These are phyloP conservation scores for Yarrowia divulgata DNA, from an alignment of 805 yeast species.

Conservation along the genomic window DNA sequence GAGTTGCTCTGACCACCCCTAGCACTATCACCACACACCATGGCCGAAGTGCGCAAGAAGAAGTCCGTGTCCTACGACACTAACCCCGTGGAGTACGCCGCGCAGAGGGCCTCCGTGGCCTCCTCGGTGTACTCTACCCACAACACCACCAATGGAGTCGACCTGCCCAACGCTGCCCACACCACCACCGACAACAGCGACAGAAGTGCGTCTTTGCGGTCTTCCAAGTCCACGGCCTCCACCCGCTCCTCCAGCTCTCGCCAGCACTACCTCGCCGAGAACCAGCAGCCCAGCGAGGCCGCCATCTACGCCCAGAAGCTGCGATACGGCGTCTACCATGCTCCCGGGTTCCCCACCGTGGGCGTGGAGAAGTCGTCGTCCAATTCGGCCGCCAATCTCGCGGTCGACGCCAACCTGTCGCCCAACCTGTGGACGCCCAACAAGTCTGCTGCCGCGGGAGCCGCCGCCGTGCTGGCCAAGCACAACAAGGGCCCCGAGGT, in stretches of 20 bases:
- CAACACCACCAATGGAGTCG: constrained; percentile 40
- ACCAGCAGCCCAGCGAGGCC: constrained; percentile 37
- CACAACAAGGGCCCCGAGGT: constrained; percentile 49
- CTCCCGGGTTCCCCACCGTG: constrained; percentile 51
- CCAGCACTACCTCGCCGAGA: constrained; percentile 30
- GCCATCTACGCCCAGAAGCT: constrained; percentile 49
- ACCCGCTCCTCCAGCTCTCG: constrained; percentile 36
- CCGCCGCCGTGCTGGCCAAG: constrained; percentile 52
- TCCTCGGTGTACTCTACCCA: constrained; percentile 33
- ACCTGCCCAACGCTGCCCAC: constrained; percentile 38
- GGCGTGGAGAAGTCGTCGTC: constrained; percentile 50
- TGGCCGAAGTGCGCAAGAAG: constrained; percentile 39
- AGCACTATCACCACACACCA: constrained; percentile 39
- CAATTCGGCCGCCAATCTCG: constrained; percentile 50
- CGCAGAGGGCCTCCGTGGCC: constrained; percentile 37
- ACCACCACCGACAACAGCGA: constrained; percentile 29
- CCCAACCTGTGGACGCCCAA: constrained; percentile 51
- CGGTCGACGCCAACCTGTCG: constrained; percentile 48
- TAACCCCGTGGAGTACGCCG: constrained; percentile 36
- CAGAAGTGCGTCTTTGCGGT: constrained; percentile 33
- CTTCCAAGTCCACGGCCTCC: constrained; percentile 36
- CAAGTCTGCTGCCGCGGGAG: constrained; percentile 47
- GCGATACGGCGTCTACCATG: constrained; percentile 48
- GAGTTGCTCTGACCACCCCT: constrained; percentile 38
- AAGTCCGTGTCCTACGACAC: constrained; percentile 39